A percentile compares a stretch with the other conserved stretches of the same genome.
Evolutionary conservation across 345 rosid species (phyloP).

Genomic region (Anastatica hierochuntica): DNA sequence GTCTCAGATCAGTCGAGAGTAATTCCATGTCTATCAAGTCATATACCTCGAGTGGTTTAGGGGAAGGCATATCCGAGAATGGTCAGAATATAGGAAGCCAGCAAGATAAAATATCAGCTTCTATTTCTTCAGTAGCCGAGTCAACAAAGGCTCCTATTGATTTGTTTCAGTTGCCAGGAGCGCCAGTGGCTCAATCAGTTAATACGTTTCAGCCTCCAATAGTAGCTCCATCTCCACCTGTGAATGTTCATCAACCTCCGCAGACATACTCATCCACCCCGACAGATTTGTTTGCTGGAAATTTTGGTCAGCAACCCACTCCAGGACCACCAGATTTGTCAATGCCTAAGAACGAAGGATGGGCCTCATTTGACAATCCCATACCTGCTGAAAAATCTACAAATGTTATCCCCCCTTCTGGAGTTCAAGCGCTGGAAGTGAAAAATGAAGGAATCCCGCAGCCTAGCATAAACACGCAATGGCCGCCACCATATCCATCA

Average conservation of each 20-base stretch:
- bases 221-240: slow-evolving; percentile 24
- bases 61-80: slow-evolving; percentile 40
- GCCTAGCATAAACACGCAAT: slow-evolving; percentile 31
- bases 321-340: slow-evolving; percentile 28
- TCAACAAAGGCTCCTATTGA: slow-evolving; percentile 42
- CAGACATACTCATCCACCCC: slow-evolving; percentile 31
- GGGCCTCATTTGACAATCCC: slow-evolving; percentile 84
- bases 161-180: slow-evolving; percentile 52
- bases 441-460: slow-evolving; percentile 35
- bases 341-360: slow-evolving; percentile 55
- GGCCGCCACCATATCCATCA: slow-evolving; percentile 47
- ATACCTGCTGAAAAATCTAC: slow-evolving; percentile 32
- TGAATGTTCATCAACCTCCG: slow-evolving; percentile 35
- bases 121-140: slow-evolving; percentile 30
- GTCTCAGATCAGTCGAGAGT: slow-evolving; percentile 57
- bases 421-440: slow-evolving; percentile 24
- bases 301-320: slow-evolving; percentile 36
- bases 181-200: slow-evolving; percentile 32
- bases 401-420: slow-evolving; percentile 23
- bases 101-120: slow-evolving; percentile 30
- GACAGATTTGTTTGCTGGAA: slow-evolving; percentile 42
- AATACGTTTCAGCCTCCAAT: slow-evolving; percentile 30
- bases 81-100: slow-evolving; percentile 29
- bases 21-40: slow-evolving; percentile 54
- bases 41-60: slow-evolving; percentile 38